phyloP scores from a whole-genome alignment of 306 rosid genomes.

The Cucurbita argyrosperma region DNA sequence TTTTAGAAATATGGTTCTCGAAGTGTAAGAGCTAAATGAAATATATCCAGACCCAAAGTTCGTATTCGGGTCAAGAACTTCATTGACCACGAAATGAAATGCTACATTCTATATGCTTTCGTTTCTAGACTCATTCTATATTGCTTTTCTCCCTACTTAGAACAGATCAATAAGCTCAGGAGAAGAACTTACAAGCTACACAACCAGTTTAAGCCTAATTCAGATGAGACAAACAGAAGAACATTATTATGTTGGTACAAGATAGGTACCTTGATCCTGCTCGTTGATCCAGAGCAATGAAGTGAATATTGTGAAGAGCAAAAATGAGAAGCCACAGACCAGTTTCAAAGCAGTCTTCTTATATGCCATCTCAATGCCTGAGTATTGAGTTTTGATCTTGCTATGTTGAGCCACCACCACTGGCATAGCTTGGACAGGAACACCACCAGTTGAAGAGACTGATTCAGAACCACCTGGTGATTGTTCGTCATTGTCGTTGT shows the following conservation, averaged over 20 bases:
- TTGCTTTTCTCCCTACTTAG: neutral
- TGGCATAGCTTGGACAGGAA: slow-evolving; percentile 2
- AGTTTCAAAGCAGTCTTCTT: slow-evolving; percentile 27
- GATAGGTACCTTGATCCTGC: slow-evolving; percentile 37
- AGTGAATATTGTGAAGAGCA: slow-evolving; percentile 28
- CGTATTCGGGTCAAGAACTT: neutral
- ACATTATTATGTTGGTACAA: slow-evolving; percentile 57
- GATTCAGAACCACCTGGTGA: slow-evolving; percentile 44
- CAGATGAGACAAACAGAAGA: neutral
- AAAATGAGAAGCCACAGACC: slow-evolving; percentile 41
- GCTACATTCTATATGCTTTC: neutral
- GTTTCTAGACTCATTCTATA: neutral
- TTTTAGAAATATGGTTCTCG: too few species aligned
- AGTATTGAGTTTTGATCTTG: slow-evolving; percentile 5
- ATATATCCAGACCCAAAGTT: neutral
- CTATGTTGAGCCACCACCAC: slow-evolving; percentile 7
- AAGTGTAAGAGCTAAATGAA: too few species aligned
- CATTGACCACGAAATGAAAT: neutral
- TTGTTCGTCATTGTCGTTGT: slow-evolving; percentile 14
- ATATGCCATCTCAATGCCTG: slow-evolving; percentile 9
- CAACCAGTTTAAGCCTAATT: neutral
- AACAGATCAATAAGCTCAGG: neutral
- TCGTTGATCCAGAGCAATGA: slow-evolving; percentile 42
- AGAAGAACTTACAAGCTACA: neutral
- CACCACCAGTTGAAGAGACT: slow-evolving; percentile 50